Base-by-base conservation (phyloP, 2,329 filamentous ascomycete genomes). In the Ceratocystis papillata region DNA sequence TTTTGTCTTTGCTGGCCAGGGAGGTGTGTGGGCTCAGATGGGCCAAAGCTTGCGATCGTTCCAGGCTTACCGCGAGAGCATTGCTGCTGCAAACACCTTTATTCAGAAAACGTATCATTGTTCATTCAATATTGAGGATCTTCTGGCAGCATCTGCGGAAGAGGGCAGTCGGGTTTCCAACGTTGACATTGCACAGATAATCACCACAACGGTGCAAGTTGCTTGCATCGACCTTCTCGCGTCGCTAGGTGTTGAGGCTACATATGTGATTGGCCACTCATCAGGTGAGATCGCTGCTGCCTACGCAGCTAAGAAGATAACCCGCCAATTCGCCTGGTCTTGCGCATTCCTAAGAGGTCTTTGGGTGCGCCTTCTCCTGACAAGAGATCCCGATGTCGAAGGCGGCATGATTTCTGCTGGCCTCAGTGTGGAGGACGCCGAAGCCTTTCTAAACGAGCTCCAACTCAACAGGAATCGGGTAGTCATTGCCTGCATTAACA, bases 281-380 rank as follows among this genome's bases (percentile, higher is more conserved):
- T 79, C 78, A 0, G 78, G 78, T 1, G 78, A 80, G 65, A 76
- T 80, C 41, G 78, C 77, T 0, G 78, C 78, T 5, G 77, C 78
- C 0, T 78, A 76, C 65, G 76, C 78, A 7, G 72, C 71, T 0
- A 75, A 73, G 0, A 72, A 73, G 17, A 71, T 80, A 22, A 72
- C 73, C 1, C 71, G 72, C 22, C 70, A 76, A 61, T 71, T 71
- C 5, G 78, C 78, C 3, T 79, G 77, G 76, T 71, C 74, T 59
- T 72, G 78, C 41, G 75, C 78, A 2, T 79, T 77, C 67, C 73
- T 75, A 25, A 76, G 78, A 10, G 78, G 78, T 1, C 68, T 74
- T 20, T 72, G 71, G 57, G 74, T 75, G 2, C 71, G 72, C 0
- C 71, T 70, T 8, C 70, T 79, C 22, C 62, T 68, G 0, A 57